A percentile compares a stretch with the other conserved stretches of the same genome.
Evolutionary conservation across 179 eudicot genomes (phyloP).

Genomic region (Sideroxylon spinosum): DNA sequence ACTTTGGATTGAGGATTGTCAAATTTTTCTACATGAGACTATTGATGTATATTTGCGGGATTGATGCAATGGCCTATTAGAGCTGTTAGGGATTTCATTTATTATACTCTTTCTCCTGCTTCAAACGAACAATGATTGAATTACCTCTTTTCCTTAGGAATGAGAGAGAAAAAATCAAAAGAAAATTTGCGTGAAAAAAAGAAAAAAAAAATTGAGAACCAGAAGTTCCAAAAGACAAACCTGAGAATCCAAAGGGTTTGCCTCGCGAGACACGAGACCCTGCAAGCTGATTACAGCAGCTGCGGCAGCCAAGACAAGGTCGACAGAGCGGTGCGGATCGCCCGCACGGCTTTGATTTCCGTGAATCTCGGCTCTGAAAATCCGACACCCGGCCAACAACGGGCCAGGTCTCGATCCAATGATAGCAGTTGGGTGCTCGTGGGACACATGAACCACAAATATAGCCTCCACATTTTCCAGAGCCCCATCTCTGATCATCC

Average conservation of each 20-base stretch:
- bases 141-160: too few species aligned
- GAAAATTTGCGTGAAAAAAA: not conserved
- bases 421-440: slow-evolving; percentile 41
- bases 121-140: not conserved
- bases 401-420: slow-evolving; percentile 77
- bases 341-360: slow-evolving; percentile 17
- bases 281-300: slow-evolving; percentile 72
- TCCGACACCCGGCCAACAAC: slow-evolving; percentile 75
- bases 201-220: not conserved
- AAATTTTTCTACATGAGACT: not conserved
- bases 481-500: slow-evolving; percentile 72
- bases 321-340: slow-evolving; percentile 21
- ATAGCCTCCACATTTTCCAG: slow-evolving; percentile 73
- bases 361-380: slow-evolving; percentile 55
- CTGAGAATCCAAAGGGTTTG: slow-evolving; percentile 76
- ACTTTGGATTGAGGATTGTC: too few species aligned
- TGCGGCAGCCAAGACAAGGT: slow-evolving; percentile 67
- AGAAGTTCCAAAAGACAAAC: slow-evolving; percentile 18
- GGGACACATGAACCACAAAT: slow-evolving; percentile 66
- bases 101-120: not conserved
- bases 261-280: slow-evolving; percentile 78
- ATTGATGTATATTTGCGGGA: too few species aligned
- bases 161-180: too few species aligned
- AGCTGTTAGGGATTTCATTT: too few species aligned
- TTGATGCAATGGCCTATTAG: too few species aligned